Percentiles rank a stretch among this genome's conserved stretches.
Conservation (phyloP, 352 stramenopile species). For the Pythium dissotocum region DNA sequence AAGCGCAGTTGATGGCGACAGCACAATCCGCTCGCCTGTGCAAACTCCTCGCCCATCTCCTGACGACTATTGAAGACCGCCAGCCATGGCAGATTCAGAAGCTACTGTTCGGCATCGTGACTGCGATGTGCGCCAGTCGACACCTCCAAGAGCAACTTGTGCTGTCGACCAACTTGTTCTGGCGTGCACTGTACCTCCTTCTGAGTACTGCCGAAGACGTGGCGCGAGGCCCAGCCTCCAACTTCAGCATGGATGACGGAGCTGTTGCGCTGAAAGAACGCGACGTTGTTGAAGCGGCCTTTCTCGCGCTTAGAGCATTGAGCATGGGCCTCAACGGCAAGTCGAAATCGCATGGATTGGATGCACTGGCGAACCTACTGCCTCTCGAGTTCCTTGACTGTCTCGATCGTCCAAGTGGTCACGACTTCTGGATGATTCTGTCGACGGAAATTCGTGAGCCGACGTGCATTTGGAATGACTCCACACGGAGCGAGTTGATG, state of each 20-base stretch:
- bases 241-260: slow-evolving; percentile 33
- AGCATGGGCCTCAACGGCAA: slow-evolving; percentile 55
- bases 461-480: slow-evolving; percentile 79
- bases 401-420: slow-evolving; percentile 62
- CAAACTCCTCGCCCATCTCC: slow-evolving; percentile 60
- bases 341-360: slow-evolving; percentile 51
- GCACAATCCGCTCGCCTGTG: slow-evolving; percentile 41
- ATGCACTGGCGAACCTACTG: slow-evolving; percentile 68
- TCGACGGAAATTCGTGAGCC: slow-evolving; percentile 74
- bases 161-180: slow-evolving; percentile 66
- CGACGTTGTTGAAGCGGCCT: slow-evolving; percentile 76
- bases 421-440: slow-evolving; percentile 74
- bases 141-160: slow-evolving; percentile 70
- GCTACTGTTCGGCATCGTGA: slow-evolving; percentile 73
- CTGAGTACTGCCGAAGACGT: slow-evolving; percentile 63
- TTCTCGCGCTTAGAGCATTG: slow-evolving; percentile 59
- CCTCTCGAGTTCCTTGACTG: slow-evolving; percentile 75
- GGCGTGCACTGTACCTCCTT: slow-evolving; percentile 78
- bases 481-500: slow-evolving; percentile 61
- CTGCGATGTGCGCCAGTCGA: slow-evolving; percentile 54
- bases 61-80: slow-evolving; percentile 72
- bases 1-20: slow-evolving; percentile 18
- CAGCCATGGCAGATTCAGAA: slow-evolving; percentile 80
- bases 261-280: slow-evolving; percentile 62
- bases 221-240: slow-evolving; percentile 39